Percentiles rank a stretch among this genome's conserved stretches.
phyloP scores from a whole-genome alignment of 768 basidiomycete species.

The Agaricus subrufescens region DNA sequence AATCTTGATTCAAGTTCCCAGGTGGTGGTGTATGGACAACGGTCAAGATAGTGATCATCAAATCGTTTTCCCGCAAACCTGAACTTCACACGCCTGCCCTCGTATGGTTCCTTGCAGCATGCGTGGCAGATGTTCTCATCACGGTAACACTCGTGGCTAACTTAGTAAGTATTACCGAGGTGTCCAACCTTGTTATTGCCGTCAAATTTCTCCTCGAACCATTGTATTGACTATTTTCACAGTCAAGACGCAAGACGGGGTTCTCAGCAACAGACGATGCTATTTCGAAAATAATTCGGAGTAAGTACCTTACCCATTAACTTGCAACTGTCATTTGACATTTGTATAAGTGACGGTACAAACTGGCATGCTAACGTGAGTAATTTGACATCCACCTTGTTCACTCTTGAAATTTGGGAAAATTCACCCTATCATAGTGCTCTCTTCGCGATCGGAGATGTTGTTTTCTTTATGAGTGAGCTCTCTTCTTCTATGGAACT shows the following conservation, averaged over 20 bases:
- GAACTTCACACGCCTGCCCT: conserved; percentile 40
- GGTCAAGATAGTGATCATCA: conserved; percentile 26
- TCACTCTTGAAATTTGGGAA: not conserved
- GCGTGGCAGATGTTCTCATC: conserved; percentile 36
- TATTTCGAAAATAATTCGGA: conserved; percentile 31
- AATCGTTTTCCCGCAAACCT: conserved; percentile 34
- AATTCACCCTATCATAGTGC: conserved; percentile 19
- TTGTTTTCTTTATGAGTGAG: conserved; percentile 43
- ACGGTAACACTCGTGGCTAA: conserved; percentile 32
- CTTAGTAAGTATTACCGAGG: conserved; percentile 23
- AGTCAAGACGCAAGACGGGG: conserved; percentile 35
- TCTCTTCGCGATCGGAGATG: conserved; percentile 35
- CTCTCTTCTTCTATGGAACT: conserved; percentile 1
- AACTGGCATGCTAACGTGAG: conserved; percentile 36
- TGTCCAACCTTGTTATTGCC: not conserved
- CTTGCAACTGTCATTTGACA: conserved; percentile 7
- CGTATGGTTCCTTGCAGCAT: conserved; percentile 39
- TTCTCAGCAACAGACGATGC: conserved; percentile 38
- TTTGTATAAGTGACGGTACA: conserved; percentile 32
- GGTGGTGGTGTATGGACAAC: conserved; percentile 40
- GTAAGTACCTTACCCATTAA: conserved; percentile 13
- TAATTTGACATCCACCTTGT: not conserved
- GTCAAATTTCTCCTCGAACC: not conserved
- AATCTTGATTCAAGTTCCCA: conserved; percentile 8
- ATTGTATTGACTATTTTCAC: not conserved